A percentile compares a stretch with the other conserved stretches of the same genome.
Conservation (phyloP, 495 filamentous ascomycete species). For the Neurospora sp. region DNA sequence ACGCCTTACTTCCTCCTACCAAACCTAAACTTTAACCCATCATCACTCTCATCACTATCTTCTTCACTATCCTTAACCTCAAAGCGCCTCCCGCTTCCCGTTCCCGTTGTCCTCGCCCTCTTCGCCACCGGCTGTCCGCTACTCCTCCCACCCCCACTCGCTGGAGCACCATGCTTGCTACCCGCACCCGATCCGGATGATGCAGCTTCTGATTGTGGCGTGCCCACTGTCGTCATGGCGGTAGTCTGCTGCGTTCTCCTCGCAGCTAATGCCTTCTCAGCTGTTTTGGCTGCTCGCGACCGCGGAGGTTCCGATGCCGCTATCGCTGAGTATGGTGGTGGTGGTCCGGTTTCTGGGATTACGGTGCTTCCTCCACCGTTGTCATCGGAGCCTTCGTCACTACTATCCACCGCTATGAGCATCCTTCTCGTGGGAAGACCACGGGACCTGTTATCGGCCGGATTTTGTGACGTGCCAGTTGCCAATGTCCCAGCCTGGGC, state of each 20-base stretch:
- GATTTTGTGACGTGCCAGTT: background rate
- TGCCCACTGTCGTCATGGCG: background rate
- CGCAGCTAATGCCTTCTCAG: conserved; percentile 13
- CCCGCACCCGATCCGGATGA: conserved; percentile 6
- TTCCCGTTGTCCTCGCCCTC: conserved; percentile 20
- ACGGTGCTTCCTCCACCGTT: background rate
- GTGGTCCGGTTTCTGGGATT: background rate
- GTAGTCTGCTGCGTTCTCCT: background rate
- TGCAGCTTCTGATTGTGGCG: background rate
- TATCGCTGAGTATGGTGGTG: background rate
- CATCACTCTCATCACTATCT: conserved; percentile 38
- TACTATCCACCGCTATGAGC: conserved; percentile 25
- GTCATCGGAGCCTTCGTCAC: conserved; percentile 22
- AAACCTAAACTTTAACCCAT: conserved; percentile 45
- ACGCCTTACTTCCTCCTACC: conserved; percentile 16
- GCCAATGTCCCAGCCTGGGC: background rate
- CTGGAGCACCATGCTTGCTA: conserved; percentile 29
- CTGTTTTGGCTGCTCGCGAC: conserved; percentile 20
- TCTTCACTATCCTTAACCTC: conserved; percentile 26
- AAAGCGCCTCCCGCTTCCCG: conserved; percentile 5
- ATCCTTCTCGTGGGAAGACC: conserved; percentile 7
- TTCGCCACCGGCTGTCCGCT: conserved; percentile 30
- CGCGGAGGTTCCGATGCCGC: conserved; percentile 12
- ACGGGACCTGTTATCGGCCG: background rate
- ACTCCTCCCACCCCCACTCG: conserved; percentile 16